A percentile compares a stretch with the other conserved stretches of the same genome.
phyloP scores from a whole-genome alignment of 75 land plant species.

The Larix kaempferi region DNA sequence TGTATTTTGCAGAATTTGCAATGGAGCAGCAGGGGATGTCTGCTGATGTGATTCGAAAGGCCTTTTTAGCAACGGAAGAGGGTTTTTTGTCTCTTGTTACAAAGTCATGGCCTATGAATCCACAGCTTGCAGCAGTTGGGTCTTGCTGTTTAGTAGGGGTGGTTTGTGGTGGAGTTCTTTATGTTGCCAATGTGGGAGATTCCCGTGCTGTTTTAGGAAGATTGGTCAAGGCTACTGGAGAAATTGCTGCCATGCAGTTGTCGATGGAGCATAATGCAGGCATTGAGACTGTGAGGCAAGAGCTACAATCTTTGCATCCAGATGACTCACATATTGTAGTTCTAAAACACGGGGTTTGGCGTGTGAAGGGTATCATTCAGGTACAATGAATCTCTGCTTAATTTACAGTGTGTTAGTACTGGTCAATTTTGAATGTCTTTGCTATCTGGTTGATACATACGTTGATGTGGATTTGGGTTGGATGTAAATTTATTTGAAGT shows the following conservation, averaged over 20 bases:
- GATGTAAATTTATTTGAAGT: too few relatives aligned
- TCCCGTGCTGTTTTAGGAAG: slow-evolving; percentile 83
- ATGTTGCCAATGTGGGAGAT: slow-evolving; percentile 83
- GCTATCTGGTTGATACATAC: too few relatives aligned
- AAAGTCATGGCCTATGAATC: slow-evolving; percentile 57
- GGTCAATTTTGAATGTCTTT: too few relatives aligned
- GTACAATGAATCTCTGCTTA: slow-evolving; percentile 25
- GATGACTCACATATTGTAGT: slow-evolving; percentile 85
- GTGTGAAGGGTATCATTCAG: slow-evolving; percentile 94
- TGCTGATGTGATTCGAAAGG: slow-evolving; percentile 56
- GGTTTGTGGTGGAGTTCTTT: slow-evolving; percentile 53
- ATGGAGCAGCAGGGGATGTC: slow-evolving; percentile 61
- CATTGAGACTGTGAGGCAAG: slow-evolving; percentile 68
- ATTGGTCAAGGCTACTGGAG: slow-evolving; percentile 22
- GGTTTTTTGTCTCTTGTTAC: slow-evolving; percentile 56
- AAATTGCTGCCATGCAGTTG: slow-evolving; percentile 61
- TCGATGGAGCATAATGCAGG: slow-evolving; percentile 85
- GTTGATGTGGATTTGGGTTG: too few relatives aligned
- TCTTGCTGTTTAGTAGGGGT: slow-evolving; percentile 86
- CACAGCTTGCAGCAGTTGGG: slow-evolving; percentile 77
- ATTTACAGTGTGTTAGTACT: too few relatives aligned
- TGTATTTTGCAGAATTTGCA: too few relatives aligned
- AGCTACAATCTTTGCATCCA: slow-evolving; percentile 69
- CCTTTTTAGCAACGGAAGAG: slow-evolving; percentile 75
- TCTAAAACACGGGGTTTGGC: slow-evolving; percentile 85